Evolutionary conservation across 1,284 basidiomycete genomes (phyloP), one percentile per base, ranked within the genome.

Genomic region (Trametes versicolor): DNA sequence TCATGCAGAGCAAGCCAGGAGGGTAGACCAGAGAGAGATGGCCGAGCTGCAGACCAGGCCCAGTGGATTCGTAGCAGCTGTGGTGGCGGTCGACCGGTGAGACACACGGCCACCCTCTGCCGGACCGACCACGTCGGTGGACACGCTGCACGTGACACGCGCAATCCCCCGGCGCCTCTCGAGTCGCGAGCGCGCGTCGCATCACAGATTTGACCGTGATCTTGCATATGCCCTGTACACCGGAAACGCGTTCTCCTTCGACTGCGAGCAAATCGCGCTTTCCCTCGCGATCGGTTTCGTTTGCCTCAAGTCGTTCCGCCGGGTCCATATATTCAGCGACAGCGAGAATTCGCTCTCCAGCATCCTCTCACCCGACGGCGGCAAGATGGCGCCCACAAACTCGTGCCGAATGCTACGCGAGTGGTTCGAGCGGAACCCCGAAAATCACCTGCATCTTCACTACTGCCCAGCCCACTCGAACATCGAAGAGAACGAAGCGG

Each of bases 1-100:
- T 85, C 91, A 93, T 93, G 73, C 72, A 79, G 62, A 64, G 47
- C 58, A 58, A 61, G n/a, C 49, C 34, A 47, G 48, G 58, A 29
- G 48, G 65, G 47, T n/a, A 53, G 25, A 47, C 60, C 48, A 51
- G 59, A 23, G 55, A 56, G 58, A 32, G 21, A 32, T 39, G 52
- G 43, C 48, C 52, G 39, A 27, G 41, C 39, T 27, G 51, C 23
- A 41, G 39, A 19, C 53, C n/a, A 15, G 8, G 9, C 25, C 23
- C 29, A 56, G 29, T n/a, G 2, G 41, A 19, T 17, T 43, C 17
- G 41, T 43, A 17, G 41, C 41, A 17, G 19, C 6, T 2, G 41
- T 34, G 41, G 41, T 32, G 32, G 41, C 6, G 37, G 48, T 25
- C 48, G 48, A 29, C 7, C 7, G 48, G 32, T 36, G 13, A 52